Percentiles rank a stretch among this genome's conserved stretches.
Evolutionary conservation across 1,284 basidiomycete genomes (phyloP).

Genomic region (Schizophyllum amplum): DNA sequence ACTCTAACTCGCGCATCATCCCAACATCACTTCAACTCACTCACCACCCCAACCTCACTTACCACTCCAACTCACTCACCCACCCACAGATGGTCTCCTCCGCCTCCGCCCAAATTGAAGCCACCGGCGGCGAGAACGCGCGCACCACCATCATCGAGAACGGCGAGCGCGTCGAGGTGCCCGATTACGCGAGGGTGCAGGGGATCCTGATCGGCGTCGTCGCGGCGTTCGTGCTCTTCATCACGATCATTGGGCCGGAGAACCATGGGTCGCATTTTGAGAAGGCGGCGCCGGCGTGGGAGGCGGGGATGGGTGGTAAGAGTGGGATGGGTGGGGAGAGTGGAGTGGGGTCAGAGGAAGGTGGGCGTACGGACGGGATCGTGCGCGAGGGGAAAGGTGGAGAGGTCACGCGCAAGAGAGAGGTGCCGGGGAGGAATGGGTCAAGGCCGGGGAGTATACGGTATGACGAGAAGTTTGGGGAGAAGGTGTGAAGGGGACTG

Average conservation of each 20-base stretch:
- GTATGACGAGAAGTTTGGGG: neutral
- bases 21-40: no score
- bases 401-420: no score
- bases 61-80: no score
- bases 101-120: conserved; percentile 88
- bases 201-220: conserved; percentile 84
- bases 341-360: neutral
- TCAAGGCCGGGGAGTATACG: neutral
- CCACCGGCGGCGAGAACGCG: conserved; percentile 58
- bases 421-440: no score
- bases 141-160: conserved; percentile 35
- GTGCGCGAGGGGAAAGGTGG: no score
- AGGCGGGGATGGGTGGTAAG: conserved; percentile 49
- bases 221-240: conserved; percentile 55
- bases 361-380: neutral
- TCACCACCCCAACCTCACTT: no score
- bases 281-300: conserved; percentile 72
- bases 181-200: conserved; percentile 83
- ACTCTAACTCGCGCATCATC: no score
- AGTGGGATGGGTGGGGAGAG: neutral
- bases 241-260: conserved; percentile 68
- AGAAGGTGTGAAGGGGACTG: neutral
- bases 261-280: conserved; percentile 82
- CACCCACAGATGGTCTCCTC: conserved; percentile 64
- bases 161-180: conserved; percentile 29